A percentile compares a stretch with the other conserved stretches of the same genome.
These are phyloP conservation scores for Yamadazyma kitorensis DNA, from an alignment of 805 yeast genomes.

Conservation along the genomic window DNA sequence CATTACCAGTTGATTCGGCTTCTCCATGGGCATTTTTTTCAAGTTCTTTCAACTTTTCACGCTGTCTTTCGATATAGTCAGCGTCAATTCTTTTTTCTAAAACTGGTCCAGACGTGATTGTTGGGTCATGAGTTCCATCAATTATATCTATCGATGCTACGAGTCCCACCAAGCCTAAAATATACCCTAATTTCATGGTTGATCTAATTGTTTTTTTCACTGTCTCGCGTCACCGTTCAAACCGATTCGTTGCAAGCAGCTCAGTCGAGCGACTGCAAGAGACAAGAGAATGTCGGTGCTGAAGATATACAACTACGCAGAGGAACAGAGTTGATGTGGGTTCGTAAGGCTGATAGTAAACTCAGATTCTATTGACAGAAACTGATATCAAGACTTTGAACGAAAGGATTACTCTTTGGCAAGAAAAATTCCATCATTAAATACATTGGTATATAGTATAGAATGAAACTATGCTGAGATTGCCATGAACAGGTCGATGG, in stretches of 20 bases:
- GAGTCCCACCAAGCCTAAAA: no score
- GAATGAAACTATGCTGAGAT: constrained; percentile 46
- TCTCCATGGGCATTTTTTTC: constrained; percentile 9
- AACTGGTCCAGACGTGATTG: constrained; percentile 4
- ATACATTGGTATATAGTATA: constrained; percentile 27
- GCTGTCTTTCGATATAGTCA: constrained; percentile 10
- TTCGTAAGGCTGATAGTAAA: constrained; percentile 9
- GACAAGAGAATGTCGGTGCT: no score
- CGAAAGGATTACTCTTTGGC: constrained; percentile 28
- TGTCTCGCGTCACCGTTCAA: no score
- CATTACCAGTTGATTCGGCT: constrained; percentile 10
- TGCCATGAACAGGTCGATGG: constrained; percentile 22
- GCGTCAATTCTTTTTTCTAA: constrained; percentile 11
- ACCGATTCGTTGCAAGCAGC: no score
- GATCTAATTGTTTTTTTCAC: no score
- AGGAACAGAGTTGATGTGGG: no score
- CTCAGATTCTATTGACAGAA: constrained; percentile 9
- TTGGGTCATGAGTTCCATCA: no score
- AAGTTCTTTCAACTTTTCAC: constrained; percentile 8
- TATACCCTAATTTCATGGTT: no score
- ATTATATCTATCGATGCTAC: no score
- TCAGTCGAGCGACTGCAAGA: no score
- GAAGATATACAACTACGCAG: no score
- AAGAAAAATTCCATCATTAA: constrained; percentile 44
- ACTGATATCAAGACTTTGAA: constrained; percentile 5